Evolutionary conservation across 2,329 filamentous ascomycete genomes (phyloP).

Genomic region (Ophiostoma quercus): DNA sequence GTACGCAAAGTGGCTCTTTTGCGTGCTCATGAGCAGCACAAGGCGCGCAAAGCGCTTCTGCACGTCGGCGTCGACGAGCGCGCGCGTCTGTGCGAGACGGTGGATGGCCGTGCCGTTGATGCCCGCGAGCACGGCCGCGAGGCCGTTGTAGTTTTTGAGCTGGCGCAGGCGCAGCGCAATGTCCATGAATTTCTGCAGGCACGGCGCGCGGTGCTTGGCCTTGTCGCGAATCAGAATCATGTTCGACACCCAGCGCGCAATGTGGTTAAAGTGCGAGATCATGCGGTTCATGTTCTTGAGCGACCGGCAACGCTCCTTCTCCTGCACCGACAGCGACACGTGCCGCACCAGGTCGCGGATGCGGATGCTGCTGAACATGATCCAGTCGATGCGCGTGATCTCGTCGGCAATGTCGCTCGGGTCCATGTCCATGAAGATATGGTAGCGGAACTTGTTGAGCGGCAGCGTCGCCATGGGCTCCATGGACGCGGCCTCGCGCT

Average conservation of each 20-base stretch:
- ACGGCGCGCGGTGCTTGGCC: conserved; percentile 84
- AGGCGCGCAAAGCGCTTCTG: conserved; percentile 84
- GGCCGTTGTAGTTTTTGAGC: conserved; percentile 93
- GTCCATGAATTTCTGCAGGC: conserved; percentile 93
- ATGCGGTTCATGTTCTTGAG: conserved; percentile 87
- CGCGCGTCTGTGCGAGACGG: conserved; percentile 72
- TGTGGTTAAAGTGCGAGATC: conserved; percentile 86
- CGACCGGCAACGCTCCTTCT: conserved; percentile 69
- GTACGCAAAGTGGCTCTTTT: conserved; percentile 90
- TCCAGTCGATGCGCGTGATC: conserved; percentile 93
- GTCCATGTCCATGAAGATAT: conserved; percentile 78
- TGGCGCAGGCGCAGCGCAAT: conserved; percentile 81
- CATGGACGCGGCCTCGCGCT: conserved; percentile 68
- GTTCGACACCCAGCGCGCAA: conserved; percentile 76
- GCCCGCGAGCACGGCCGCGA: conserved; percentile 89
- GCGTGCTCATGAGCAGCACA: conserved; percentile 85
- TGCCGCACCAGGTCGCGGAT: conserved; percentile 90
- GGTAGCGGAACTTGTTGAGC: conserved; percentile 81
- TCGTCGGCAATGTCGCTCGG: conserved; percentile 85
- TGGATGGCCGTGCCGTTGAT: conserved; percentile 85
- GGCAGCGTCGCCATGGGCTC: conserved; percentile 63
- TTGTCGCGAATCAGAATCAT: conserved; percentile 89
- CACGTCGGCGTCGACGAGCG: conserved; percentile 63
- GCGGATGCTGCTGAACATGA: conserved; percentile 93
- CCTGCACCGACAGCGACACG: conserved; percentile 66